Percentiles rank a stretch among this genome's conserved stretches.
These are phyloP conservation scores for Pichia membranifaciens DNA, from an alignment of 805 yeast genomes.

Conservation along the genomic window DNA sequence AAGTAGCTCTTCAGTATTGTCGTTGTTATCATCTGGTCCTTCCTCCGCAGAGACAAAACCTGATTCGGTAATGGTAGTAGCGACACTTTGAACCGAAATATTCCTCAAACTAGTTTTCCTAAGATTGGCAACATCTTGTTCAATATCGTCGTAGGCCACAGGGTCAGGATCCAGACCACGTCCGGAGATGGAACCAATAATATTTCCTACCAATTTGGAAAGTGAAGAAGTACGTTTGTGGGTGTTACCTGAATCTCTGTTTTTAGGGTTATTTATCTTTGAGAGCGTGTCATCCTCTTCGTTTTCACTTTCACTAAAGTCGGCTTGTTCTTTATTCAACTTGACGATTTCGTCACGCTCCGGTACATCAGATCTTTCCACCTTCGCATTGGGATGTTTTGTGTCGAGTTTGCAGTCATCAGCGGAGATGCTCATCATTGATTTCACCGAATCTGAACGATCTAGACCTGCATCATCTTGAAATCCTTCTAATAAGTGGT, in stretches of 20 bases:
- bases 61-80: slow-evolving; percentile 26
- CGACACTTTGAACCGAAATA: slow-evolving; percentile 21
- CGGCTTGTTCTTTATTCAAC: slow-evolving; percentile 20
- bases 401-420: slow-evolving; percentile 26
- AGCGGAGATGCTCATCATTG: slow-evolving; percentile 26
- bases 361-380: slow-evolving; percentile 13
- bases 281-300: not conserved
- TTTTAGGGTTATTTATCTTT: not conserved
- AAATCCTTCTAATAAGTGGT: slow-evolving; percentile 21
- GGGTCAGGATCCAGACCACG: slow-evolving; percentile 3
- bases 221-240: slow-evolving; percentile 15
- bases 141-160: not conserved
- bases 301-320: not conserved
- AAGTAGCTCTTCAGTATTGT: no score
- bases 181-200: slow-evolving; percentile 20
- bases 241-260: not conserved
- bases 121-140: not conserved
- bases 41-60: slow-evolving; percentile 29
- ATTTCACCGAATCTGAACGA: slow-evolving; percentile 26
- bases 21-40: not conserved
- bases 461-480: slow-evolving; percentile 18
- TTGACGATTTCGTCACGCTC: slow-evolving; percentile 17
- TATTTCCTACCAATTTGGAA: slow-evolving; percentile 18
- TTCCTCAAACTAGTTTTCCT: slow-evolving; percentile 13
- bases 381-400: slow-evolving; percentile 14